Conservation (phyloP, 2,329 filamentous ascomycete genomes). For the Aaosphaeria pasadenensis region DNA sequence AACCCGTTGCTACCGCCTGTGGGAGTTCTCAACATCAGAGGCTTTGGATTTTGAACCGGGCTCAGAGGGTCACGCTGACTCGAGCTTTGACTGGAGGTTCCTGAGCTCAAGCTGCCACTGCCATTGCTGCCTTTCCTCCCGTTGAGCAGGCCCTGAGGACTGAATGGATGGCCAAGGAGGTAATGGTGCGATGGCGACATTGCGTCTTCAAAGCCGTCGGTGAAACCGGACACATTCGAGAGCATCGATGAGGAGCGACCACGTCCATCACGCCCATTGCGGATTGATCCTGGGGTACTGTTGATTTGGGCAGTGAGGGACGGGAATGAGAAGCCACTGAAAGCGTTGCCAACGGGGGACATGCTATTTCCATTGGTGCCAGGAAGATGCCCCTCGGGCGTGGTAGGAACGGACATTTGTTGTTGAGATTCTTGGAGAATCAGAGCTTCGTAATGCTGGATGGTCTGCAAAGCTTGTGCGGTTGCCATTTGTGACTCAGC, state of each 20-base stretch:
- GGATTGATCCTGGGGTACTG: conserved; percentile 32
- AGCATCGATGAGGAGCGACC: conserved; percentile 53
- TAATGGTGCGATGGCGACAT: conserved; percentile 19
- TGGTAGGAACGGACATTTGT: conserved; percentile 43
- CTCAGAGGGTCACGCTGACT: conserved; percentile 39
- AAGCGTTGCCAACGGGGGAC: conserved; percentile 32
- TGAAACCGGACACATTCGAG: conserved; percentile 51
- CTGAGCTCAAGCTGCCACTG: conserved; percentile 47
- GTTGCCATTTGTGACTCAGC: conserved; percentile 36
- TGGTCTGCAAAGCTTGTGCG: conserved; percentile 32
- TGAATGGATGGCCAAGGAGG: conserved; percentile 35
- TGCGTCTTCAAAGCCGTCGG: conserved; percentile 42
- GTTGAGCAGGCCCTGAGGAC: conserved; percentile 36
- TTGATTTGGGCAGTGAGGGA: conserved; percentile 24
- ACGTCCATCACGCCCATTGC: conserved; percentile 29
- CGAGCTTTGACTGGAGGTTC: conserved; percentile 37
- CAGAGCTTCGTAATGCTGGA: conserved; percentile 39
- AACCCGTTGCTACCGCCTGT: conserved; percentile 27
- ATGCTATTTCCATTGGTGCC: conserved; percentile 45
- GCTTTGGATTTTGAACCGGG: conserved; percentile 31
- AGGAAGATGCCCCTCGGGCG: conserved; percentile 60
- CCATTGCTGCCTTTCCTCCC: conserved; percentile 45
- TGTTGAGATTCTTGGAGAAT: conserved; percentile 38
- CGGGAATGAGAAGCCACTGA: conserved; percentile 38
- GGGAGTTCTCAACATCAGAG: conserved; percentile 31